These are phyloP conservation scores for Gaultheria prostrata DNA, from an alignment of 148 eudicot species.

Conservation along the genomic window DNA sequence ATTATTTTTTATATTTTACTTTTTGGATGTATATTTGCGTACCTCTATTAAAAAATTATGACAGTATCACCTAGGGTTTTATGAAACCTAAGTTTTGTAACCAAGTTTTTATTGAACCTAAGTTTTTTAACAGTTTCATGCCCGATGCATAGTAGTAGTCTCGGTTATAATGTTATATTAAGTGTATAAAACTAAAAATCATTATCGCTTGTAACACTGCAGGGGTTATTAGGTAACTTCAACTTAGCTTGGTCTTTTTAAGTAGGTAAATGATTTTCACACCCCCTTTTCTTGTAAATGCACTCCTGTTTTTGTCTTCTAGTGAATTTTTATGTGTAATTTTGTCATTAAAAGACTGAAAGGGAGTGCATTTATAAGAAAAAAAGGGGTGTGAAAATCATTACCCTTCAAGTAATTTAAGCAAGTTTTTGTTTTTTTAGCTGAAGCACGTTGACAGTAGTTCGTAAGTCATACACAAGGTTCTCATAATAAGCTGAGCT, in stretches of 20 bases:
- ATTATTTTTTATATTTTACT: too few relatives aligned
- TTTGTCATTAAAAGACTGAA: too few relatives aligned
- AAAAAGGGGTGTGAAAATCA: too few relatives aligned
- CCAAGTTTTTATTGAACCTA: too few relatives aligned
- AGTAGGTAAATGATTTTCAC: too few relatives aligned
- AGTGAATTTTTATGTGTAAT: too few relatives aligned
- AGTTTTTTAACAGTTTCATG: not conserved
- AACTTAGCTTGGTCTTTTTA: not conserved
- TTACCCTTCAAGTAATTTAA: not conserved
- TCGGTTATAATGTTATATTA: not conserved
- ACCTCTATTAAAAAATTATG: too few relatives aligned
- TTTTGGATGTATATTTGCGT: too few relatives aligned
- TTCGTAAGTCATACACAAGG: not conserved
- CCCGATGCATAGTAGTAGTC: not conserved
- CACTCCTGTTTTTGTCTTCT: too few relatives aligned
- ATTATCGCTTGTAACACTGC: not conserved
- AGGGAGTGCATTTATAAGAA: too few relatives aligned
- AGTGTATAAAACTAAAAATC: not conserved
- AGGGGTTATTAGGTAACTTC: not conserved
- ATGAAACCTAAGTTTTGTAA: too few relatives aligned
- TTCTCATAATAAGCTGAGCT: not conserved
- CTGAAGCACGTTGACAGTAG: not conserved
- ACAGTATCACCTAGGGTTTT: not conserved
- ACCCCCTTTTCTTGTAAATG: too few relatives aligned
- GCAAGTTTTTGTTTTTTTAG: not conserved